These are phyloP conservation scores for Hsuehochloa calcarea DNA, from an alignment of 176 grass and related monocot genomes.

Conservation along the genomic window DNA sequence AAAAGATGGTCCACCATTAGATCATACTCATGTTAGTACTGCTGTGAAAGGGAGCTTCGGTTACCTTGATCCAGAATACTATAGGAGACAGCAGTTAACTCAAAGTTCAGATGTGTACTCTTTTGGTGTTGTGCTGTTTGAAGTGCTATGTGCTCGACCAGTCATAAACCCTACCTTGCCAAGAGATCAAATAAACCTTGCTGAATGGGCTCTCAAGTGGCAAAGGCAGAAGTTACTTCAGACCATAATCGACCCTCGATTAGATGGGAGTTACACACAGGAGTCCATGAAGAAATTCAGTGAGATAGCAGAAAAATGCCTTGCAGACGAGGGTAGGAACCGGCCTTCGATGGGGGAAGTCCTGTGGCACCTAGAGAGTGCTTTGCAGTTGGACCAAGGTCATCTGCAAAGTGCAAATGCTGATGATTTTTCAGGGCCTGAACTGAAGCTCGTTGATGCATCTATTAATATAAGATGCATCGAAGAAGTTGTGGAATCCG, in stretches of 20 bases:
- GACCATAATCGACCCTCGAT: slow-evolving; percentile 54
- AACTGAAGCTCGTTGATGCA: slow-evolving; percentile 19
- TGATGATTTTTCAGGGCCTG: slow-evolving; percentile 4
- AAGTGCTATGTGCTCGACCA: slow-evolving; percentile 78
- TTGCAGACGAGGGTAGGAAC: slow-evolving; percentile 69
- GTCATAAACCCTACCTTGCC: slow-evolving; percentile 87
- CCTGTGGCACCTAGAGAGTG: slow-evolving; percentile 86
- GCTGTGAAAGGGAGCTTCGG: slow-evolving; percentile 97
- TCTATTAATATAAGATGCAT: slow-evolving; percentile 1
- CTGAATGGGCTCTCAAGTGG: slow-evolving; percentile 82
- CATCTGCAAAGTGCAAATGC: slow-evolving; percentile 36
- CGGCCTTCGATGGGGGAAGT: slow-evolving; percentile 84
- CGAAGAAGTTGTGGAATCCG: slow-evolving; percentile 21
- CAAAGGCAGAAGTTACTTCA: slow-evolving; percentile 66
- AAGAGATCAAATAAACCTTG: slow-evolving; percentile 87
- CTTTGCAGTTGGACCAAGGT: slow-evolving; percentile 60
- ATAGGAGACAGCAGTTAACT: slow-evolving; percentile 75
- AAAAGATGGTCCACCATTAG: slow-evolving; percentile 76
- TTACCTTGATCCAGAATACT: slow-evolving; percentile 96
- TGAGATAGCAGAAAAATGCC: slow-evolving; percentile 90
- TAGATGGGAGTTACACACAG: slow-evolving; percentile 55
- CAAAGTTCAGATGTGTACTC: slow-evolving; percentile 98
- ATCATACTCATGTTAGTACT: slow-evolving; percentile 95
- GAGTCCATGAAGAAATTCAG: slow-evolving; percentile 77
- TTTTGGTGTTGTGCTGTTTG: slow-evolving; percentile 85